A percentile compares a stretch with the other conserved stretches of the same genome.
These are phyloP conservation scores for Exidia glandulosa DNA, from an alignment of 768 basidiomycete genomes.

Conservation along the genomic window DNA sequence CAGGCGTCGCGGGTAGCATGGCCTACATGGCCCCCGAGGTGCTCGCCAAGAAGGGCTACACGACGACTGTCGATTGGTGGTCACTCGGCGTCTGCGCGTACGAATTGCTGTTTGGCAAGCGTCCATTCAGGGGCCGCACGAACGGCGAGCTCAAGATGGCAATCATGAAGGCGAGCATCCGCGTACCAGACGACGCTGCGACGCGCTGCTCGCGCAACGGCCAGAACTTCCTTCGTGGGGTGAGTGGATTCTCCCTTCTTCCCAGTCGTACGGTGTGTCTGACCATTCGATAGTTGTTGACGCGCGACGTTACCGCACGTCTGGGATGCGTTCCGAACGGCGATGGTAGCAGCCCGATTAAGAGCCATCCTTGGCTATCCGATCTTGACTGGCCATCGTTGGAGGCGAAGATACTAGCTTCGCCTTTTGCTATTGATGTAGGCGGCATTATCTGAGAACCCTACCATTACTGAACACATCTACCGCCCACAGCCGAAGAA, in stretches of 20 bases:
- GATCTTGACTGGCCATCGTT: conserved; percentile 34
- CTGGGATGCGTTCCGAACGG: conserved; percentile 73
- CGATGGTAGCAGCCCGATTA: conserved; percentile 71
- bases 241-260: conserved; percentile 29
- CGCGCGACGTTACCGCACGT: conserved; percentile 71
- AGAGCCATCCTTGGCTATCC: conserved; percentile 36
- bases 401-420: conserved; percentile 28
- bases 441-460: conserved; percentile 25
- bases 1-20: conserved; percentile 95
- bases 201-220: conserved; percentile 67
- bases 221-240: conserved; percentile 68
- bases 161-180: conserved; percentile 74
- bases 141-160: conserved; percentile 88
- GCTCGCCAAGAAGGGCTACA: conserved; percentile 86
- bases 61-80: conserved; percentile 94
- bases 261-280: background rate
- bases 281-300: conserved; percentile 53
- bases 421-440: conserved; percentile 39
- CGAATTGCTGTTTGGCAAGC: conserved; percentile 82
- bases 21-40: conserved; percentile 57
- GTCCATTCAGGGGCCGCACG: conserved; percentile 88
- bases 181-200: conserved; percentile 82
- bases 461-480: background rate
- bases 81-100: conserved; percentile 89
- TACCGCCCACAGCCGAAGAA: conserved; percentile 75